A percentile compares a stretch with the other conserved stretches of the same genome.
phyloP scores from a whole-genome alignment of 805 yeast species.

The Brettanomyces bruxellensis region DNA sequence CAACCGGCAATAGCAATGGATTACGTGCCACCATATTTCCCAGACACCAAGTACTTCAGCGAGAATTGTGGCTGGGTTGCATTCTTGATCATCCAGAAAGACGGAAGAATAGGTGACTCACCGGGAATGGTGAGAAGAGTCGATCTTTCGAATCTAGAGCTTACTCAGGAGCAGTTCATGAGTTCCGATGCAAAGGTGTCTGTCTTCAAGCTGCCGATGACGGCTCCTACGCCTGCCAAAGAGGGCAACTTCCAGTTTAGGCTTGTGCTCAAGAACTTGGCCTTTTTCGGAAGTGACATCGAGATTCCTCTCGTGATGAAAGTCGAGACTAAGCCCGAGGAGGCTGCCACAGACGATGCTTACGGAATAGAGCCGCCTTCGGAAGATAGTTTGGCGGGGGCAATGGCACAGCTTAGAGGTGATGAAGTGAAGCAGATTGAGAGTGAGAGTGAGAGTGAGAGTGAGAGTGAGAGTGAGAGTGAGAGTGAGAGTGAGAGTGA shows the following conservation, averaged over 20 bases:
- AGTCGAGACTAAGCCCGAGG: conserved; percentile 50
- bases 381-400: conserved; percentile 70
- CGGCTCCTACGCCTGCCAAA: conserved; percentile 70
- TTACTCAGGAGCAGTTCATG: conserved; percentile 41
- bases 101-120: conserved; percentile 67
- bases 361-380: conserved; percentile 63
- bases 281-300: conserved; percentile 76
- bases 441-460: conserved; percentile 22
- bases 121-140: conserved; percentile 45
- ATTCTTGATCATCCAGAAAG: conserved; percentile 62
- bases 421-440: conserved; percentile 40
- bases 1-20: conserved; percentile 57
- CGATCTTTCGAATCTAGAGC: conserved; percentile 45
- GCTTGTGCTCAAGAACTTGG: conserved; percentile 58
- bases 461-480: conserved; percentile 13
- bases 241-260: conserved; percentile 62
- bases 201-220: conserved; percentile 66
- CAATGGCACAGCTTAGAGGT: conserved; percentile 62
- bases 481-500: conserved; percentile 20
- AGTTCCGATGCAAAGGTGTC: conserved; percentile 45
- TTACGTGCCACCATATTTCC: conserved; percentile 72
- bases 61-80: conserved; percentile 51
- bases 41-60: conserved; percentile 34
- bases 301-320: conserved; percentile 62
- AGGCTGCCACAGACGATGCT: conserved; percentile 23